These are phyloP conservation scores for Chlamydomonas schloesseri DNA, from an alignment of 139 green algal species.

Conservation along the genomic window DNA sequence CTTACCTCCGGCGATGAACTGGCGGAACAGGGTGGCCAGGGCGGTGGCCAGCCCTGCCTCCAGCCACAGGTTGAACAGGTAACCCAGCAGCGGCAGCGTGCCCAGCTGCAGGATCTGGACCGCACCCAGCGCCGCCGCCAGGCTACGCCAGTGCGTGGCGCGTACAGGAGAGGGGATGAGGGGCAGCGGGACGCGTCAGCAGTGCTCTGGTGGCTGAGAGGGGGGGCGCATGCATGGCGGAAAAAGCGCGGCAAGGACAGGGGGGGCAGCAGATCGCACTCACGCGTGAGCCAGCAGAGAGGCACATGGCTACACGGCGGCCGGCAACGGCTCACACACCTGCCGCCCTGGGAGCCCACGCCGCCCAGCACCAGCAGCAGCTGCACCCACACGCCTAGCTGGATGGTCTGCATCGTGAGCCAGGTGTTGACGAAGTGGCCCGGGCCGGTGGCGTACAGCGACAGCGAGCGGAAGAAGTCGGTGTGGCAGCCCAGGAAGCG, in stretches of 20 bases:
- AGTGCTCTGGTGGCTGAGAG: too few relatives aligned
- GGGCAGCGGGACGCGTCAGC: neutral
- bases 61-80: constrained; percentile 70
- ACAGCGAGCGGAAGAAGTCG: constrained; percentile 89
- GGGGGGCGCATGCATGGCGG: too few relatives aligned
- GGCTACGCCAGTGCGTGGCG: too few relatives aligned
- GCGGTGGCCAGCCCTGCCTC: constrained; percentile 68
- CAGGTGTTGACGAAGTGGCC: constrained; percentile 85
- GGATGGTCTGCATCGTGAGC: constrained; percentile 81
- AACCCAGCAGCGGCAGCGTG: constrained; percentile 74
- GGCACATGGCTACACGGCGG: too few relatives aligned
- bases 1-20: constrained; percentile 64
- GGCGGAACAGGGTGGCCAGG: constrained; percentile 58
- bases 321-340: too few relatives aligned
- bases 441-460: constrained; percentile 77
- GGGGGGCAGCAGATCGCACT: too few relatives aligned
- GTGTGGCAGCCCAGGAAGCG: constrained; percentile 67
- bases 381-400: constrained; percentile 73
- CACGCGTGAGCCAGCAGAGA: too few relatives aligned
- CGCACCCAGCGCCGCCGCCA: constrained; percentile 38
- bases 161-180: too few relatives aligned
- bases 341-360: neutral
- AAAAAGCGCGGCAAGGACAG: too few relatives aligned
- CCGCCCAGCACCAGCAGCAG: constrained; percentile 68
- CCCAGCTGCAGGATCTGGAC: constrained; percentile 77